Base-by-base conservation (phyloP, 495 filamentous ascomycete species). In the Aspergillus nidulans region DNA sequence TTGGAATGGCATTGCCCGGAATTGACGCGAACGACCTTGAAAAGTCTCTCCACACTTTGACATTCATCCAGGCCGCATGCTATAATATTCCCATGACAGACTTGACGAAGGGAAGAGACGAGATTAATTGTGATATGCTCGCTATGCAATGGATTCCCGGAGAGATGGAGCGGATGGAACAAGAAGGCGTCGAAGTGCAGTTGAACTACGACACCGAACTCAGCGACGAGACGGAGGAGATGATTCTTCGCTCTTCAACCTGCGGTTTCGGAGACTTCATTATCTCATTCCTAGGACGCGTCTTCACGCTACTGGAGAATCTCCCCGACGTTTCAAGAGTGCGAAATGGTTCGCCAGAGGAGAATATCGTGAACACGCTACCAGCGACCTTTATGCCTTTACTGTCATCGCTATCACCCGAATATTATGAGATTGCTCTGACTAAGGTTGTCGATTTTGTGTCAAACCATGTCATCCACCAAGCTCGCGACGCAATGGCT, bases 1-100 rank as follows among this genome's bases (percentile, higher is more conserved):
- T 99, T 18, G 95, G 92, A 7, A 80, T 99, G 51, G 90, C 94
- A 2, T 77, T 99, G 34, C 94, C 94, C 1, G 94, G 94, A 26
- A 95, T 99, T 48, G 94, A 99, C 72, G 92, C 94, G 26, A 99
- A 99, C 68, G 94, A 99, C 71, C 78, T 99, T 26, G 90, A 92
- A 58, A 99, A 99, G 73, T 97, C 94, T 18, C 77, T 95, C 49
- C 89, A 96, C 69, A 92, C 92, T 2, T 76, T 99, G 46, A 88
- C 92, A 50, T 97, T 95, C 65, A 92, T 99, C 42, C 94, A 97
- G 72, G 84, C 87, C 30, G 88, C 96, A 25, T 89, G 90, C 53
- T 97, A 97, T 72, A 95, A 89, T 56, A 91, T 99, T 19, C 95
- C 94, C 4, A 87, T 99, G 61, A 80, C 85, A 56, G 87, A 95